Conservation (phyloP, 2,329 filamentous ascomycete genomes). For the Westerdykella aurantiaca region DNA sequence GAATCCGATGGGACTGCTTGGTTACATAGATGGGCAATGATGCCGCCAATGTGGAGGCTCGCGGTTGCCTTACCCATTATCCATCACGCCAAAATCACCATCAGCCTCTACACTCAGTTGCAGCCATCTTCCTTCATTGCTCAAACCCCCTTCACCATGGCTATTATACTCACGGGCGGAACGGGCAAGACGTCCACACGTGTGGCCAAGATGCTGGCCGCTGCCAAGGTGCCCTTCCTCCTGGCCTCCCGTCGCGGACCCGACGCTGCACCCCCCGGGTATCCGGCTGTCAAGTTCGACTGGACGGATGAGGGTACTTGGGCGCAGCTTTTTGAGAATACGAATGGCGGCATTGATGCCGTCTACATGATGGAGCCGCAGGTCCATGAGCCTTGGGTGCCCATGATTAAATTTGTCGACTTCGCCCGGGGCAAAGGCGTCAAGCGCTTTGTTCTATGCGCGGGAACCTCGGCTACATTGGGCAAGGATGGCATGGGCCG, state of each 20-base stretch:
- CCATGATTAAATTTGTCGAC: slow-evolving; percentile 42
- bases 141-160: no score
- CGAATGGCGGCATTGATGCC: slow-evolving; percentile 26
- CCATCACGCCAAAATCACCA: no score
- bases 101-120: no score
- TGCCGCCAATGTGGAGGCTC: no score
- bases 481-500: no score
- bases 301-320: slow-evolving; percentile 43
- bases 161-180: slow-evolving; percentile 43
- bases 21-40: no score
- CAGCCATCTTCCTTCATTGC: no score
- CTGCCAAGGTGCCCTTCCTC: no score
- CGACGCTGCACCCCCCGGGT: background rate
- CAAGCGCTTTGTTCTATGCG: slow-evolving; percentile 44
- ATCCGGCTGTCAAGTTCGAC: slow-evolving; percentile 35
- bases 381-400: slow-evolving; percentile 24
- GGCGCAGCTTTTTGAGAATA: slow-evolving; percentile 26
- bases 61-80: no score
- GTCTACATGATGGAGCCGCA: slow-evolving; percentile 42
- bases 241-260: slow-evolving; percentile 38
- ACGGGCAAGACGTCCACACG: slow-evolving; percentile 43
- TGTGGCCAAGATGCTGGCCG: slow-evolving; percentile 34
- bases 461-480: slow-evolving; percentile 36
- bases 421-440: slow-evolving; percentile 32
- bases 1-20: no score